A percentile compares a stretch with the other conserved stretches of the same genome.
phyloP scores from a whole-genome alignment of 1,139 yeast genomes.

The Sugiyamaella xylanicola region DNA sequence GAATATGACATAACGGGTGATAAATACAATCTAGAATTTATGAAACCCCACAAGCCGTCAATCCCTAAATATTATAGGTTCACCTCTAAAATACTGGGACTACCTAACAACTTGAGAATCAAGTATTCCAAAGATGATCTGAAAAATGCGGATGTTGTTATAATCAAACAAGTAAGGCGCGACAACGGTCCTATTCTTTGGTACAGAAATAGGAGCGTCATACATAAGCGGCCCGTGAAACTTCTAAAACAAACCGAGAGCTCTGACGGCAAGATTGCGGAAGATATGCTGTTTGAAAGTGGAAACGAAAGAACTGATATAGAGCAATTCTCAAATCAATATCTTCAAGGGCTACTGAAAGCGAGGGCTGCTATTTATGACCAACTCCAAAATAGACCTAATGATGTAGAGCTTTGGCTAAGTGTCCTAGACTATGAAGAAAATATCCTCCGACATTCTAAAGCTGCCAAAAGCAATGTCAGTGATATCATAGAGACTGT shows the following conservation, averaged over 20 bases:
- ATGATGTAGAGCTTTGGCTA: constrained; percentile 19
- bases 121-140: constrained; percentile 13
- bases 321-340: constrained; percentile 2
- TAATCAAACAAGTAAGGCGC: not conserved
- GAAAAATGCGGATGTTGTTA: constrained; percentile 9
- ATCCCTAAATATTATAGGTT: constrained; percentile 24
- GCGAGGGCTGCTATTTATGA: constrained; percentile 9
- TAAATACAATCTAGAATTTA: constrained; percentile 18
- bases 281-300: not conserved
- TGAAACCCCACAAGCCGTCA: constrained; percentile 22
- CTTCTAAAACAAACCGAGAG: not conserved
- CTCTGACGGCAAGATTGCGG: not conserved
- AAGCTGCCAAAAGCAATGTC: constrained; percentile 12
- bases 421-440: constrained; percentile 15
- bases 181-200: constrained; percentile 10
- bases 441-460: constrained; percentile 15
- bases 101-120: constrained; percentile 8
- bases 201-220: constrained; percentile 7
- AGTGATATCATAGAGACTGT: constrained; percentile 20
- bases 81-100: constrained; percentile 18
- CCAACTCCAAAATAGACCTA: constrained; percentile 8
- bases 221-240: constrained; percentile 9
- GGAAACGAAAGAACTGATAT: constrained; percentile 9
- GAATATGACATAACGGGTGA: constrained; percentile 24
- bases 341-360: constrained; percentile 9